Base-by-base conservation (phyloP, 495 filamentous ascomycete genomes). In the Neurospora sp. region DNA sequence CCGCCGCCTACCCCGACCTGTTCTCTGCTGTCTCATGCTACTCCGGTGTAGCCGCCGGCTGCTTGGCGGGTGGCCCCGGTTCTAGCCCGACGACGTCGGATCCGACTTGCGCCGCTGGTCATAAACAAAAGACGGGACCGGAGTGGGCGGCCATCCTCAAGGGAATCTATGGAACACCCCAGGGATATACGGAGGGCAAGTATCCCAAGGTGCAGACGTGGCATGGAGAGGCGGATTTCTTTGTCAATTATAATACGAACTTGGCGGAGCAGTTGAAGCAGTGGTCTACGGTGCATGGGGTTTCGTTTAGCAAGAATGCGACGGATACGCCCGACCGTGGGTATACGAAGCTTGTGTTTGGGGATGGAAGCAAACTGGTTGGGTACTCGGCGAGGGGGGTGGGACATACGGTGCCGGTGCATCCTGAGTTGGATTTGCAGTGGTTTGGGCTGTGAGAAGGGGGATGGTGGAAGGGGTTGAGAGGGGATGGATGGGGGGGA, bases 181-280 rank as follows among this genome's bases (percentile, higher is more conserved):
- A 81, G 1, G 76, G 76, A 0, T 85, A 78, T 71, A 83, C 59
- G 11, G 22, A 61, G 14, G 81, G 83, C 37, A 59, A 71, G 0
- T 80, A 81, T 35, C 82, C 83, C 2, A 75, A 76, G 20, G 73
- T 81, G 74, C 86, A 86, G 80, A 78, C 78, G 12, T 78, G 76
- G 69, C 82, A 84, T 71, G 83, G 81, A 37, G 77, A 75, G 1
- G 78, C 77, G 9, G 81, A 83, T 69, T 73, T 74, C 39, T 79
- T 81, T 12, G 77, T 84, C 20, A 40, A 74, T 7, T 81, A 80
- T 71, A 46, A 80, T 68, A 59, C 69, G 10, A 82, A 83, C 38
- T 68, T 81, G 2, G 78, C 82, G n/a, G 87, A 90, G 81, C 83
- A 80, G 72, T 74, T 85, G 31, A 82, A 84, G 73, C 74, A 85